Conservation (phyloP, 805 yeast species). For the Metschnikowia dekortorum region DNA sequence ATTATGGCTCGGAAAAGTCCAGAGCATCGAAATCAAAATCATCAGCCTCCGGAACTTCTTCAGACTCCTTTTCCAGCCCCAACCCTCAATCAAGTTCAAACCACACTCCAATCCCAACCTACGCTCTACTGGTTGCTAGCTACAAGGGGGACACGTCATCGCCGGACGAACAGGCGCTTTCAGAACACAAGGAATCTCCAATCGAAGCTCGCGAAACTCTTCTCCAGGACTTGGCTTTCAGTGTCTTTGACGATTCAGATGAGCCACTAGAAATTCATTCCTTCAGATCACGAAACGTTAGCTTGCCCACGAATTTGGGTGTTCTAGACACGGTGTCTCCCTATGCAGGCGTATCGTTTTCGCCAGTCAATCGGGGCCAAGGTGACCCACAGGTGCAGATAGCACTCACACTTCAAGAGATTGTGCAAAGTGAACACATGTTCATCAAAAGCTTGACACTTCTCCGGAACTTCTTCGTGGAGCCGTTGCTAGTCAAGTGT, state of each 20-base stretch:
- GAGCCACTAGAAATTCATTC: neutral
- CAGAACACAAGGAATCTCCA: no score
- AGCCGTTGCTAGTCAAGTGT: conserved; percentile 10
- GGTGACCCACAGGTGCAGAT: conserved; percentile 5
- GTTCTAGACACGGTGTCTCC: conserved; percentile 11
- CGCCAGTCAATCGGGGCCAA: conserved; percentile 6
- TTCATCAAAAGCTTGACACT: conserved; percentile 10
- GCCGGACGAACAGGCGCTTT: no score
- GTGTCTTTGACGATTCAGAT: neutral
- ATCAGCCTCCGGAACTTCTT: no score
- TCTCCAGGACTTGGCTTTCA: neutral
- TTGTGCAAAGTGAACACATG: conserved; percentile 10
- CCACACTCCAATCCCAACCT: no score
- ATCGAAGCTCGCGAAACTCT: neutral
- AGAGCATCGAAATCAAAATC: no score
- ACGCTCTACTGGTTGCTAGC: no score
- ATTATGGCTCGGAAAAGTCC: no score
- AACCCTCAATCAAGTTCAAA: no score
- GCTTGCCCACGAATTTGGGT: neutral
- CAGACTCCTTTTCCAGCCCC: no score
- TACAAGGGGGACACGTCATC: no score
- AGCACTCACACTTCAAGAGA: conserved; percentile 7
- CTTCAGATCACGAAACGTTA: neutral
- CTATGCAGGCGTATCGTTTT: conserved; percentile 8
- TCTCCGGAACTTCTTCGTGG: conserved; percentile 10